Conservation (phyloP, 2,329 filamentous ascomycete genomes). For the Trichoderma afroharzianum region DNA sequence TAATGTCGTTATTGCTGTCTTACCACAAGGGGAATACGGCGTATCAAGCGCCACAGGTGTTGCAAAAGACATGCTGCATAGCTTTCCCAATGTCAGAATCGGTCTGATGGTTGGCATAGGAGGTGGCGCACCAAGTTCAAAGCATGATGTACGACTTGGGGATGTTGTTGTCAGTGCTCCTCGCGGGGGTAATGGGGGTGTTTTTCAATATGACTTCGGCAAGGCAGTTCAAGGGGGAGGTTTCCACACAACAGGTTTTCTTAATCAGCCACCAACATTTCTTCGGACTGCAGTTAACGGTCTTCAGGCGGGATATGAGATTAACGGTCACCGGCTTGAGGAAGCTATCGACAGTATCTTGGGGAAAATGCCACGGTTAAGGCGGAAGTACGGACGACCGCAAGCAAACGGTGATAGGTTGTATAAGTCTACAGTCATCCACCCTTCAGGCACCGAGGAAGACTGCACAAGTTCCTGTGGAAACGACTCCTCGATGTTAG, state of each 20-base stretch:
- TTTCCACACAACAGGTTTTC: constrained; percentile 17
- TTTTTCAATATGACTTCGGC: constrained; percentile 28
- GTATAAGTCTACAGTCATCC: constrained; percentile 7
- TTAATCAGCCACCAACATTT: constrained; percentile 22
- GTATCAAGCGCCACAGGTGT: constrained; percentile 23
- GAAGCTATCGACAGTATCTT: constrained; percentile 1
- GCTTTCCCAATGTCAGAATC: constrained; percentile 25
- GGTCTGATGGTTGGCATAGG: constrained; percentile 22
- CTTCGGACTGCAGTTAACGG: constrained; percentile 18
- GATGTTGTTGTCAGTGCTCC: constrained; percentile 25
- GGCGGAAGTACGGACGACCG: constrained; percentile 17
- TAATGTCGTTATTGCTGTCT: constrained; percentile 23
- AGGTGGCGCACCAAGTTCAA: constrained; percentile 33
- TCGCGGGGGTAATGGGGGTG: constrained; percentile 14
- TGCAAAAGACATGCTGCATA: constrained; percentile 22
- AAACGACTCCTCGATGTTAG: neutral
- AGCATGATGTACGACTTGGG: constrained; percentile 34
- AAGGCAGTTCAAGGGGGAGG: constrained; percentile 21
- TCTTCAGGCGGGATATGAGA: constrained; percentile 14
- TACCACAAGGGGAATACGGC: constrained; percentile 22
- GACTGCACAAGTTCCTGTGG: neutral
- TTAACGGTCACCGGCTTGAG: constrained; percentile 20
- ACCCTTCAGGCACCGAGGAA: constrained; percentile 7
- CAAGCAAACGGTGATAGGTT: constrained; percentile 11
- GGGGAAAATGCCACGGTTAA: constrained; percentile 13